Percentiles rank a stretch among this genome's conserved stretches.
phyloP scores from a whole-genome alignment of 148 eudicot genomes.

The Simmondsia chinensis region DNA sequence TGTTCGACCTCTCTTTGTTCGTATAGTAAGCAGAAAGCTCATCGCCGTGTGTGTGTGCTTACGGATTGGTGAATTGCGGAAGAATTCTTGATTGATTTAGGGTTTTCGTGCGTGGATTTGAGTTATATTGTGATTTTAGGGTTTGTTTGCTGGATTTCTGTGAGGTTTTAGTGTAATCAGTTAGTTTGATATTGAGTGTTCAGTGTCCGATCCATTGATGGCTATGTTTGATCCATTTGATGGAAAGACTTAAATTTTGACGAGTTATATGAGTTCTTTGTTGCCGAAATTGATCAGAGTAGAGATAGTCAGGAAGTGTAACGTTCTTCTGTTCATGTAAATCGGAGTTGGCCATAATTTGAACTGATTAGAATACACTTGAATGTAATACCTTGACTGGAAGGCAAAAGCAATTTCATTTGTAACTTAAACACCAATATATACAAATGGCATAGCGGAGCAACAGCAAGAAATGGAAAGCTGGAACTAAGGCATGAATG shows the following conservation, averaged over 20 bases:
- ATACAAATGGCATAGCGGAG: no score
- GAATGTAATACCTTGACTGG: background rate
- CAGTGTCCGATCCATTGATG: slow-evolving; percentile 34
- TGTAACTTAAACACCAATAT: no score
- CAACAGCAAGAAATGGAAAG: no score
- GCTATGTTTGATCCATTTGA: slow-evolving; percentile 9
- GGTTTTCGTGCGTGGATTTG: slow-evolving; percentile 24
- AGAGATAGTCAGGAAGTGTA: background rate
- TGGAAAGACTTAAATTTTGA: background rate
- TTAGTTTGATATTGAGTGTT: slow-evolving; percentile 8
- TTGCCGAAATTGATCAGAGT: background rate
- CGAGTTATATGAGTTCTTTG: background rate
- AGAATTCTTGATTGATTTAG: slow-evolving; percentile 21
- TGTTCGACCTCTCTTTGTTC: background rate
- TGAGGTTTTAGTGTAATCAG: slow-evolving; percentile 10
- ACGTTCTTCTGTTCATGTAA: background rate
- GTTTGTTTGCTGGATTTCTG: slow-evolving; percentile 8
- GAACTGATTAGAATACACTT: background rate
- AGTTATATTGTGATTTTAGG: slow-evolving; percentile 10
- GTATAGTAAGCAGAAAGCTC: background rate
- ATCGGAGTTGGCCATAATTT: background rate
- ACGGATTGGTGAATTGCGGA: slow-evolving; percentile 6
- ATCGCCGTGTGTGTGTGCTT: slow-evolving; percentile 1
- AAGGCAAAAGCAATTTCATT: no score
- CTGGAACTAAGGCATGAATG: no score